These are phyloP conservation scores for Sanguinoderma infundibulare DNA, from an alignment of 1,284 basidiomycete species.

Conservation along the genomic window DNA sequence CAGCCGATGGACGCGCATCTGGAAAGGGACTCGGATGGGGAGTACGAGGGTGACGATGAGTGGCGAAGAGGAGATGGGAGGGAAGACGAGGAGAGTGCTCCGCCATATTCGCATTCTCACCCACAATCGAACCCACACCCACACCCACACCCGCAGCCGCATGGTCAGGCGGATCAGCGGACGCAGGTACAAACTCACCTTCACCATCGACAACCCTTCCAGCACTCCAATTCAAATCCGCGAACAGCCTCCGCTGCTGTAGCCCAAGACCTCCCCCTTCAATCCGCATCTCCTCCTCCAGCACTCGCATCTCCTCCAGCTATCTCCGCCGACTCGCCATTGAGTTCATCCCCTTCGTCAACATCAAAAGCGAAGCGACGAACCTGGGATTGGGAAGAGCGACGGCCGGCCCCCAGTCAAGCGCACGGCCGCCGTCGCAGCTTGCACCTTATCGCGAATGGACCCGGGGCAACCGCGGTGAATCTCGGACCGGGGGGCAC, in stretches of 20 bases:
- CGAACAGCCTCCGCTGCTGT: slow-evolving; percentile 11
- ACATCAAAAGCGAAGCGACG: slow-evolving; percentile 14
- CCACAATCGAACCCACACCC: slow-evolving; percentile 5
- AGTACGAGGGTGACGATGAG: slow-evolving; percentile 12
- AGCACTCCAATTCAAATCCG: slow-evolving; percentile 33
- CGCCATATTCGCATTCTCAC: slow-evolving; percentile 20
- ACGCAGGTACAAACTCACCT: slow-evolving; percentile 9
- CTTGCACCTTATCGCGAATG: slow-evolving; percentile 16
- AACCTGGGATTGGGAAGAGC: slow-evolving; percentile 26
- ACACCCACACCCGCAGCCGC: slow-evolving; percentile 8
- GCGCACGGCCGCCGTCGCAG: not conserved
- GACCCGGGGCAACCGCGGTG: slow-evolving; percentile 13
- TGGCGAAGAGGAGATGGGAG: not conserved
- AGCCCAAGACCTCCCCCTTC: not conserved
- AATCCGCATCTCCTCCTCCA: not conserved
- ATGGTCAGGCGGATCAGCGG: slow-evolving; percentile 7
- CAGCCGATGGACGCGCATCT: slow-evolving; percentile 18
- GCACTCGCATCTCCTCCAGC: not conserved
- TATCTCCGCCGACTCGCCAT: not conserved
- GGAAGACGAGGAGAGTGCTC: slow-evolving; percentile 19
- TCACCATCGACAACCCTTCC: slow-evolving; percentile 35
- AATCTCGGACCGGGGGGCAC: slow-evolving; percentile 9
- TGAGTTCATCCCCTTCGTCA: slow-evolving; percentile 7
- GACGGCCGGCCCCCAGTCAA: slow-evolving; percentile 6
- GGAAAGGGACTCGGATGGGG: not conserved